Evolutionary conservation across 805 yeast genomes (phyloP).

Genomic region (Nakazawaea laoshanensis): DNA sequence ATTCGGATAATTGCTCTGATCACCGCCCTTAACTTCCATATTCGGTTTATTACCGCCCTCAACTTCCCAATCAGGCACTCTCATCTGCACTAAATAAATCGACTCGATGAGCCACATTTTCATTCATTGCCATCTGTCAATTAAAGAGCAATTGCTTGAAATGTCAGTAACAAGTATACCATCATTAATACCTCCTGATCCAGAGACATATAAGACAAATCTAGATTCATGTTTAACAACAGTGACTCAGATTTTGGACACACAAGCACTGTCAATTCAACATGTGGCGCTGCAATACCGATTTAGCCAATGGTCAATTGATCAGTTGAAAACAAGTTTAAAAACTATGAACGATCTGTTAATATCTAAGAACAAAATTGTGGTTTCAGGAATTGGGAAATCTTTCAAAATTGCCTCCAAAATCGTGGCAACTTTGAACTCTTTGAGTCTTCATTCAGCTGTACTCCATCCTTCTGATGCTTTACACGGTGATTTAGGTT

Average conservation of each 20-base stretch:
- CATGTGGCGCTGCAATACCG: conserved; percentile 37
- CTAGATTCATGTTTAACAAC: conserved; percentile 11
- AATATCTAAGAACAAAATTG: conserved; percentile 54
- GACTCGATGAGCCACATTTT: neutral
- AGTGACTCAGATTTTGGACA: conserved; percentile 30
- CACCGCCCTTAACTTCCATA: no score
- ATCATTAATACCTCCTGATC: conserved; percentile 8
- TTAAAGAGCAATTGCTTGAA: neutral
- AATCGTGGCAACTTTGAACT: conserved; percentile 74
- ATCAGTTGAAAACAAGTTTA: conserved; percentile 34
- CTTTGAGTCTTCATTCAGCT: conserved; percentile 63
- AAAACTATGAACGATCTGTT: conserved; percentile 33
- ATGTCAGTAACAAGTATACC: conserved; percentile 10
- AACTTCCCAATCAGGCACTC: no score
- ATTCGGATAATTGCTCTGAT: no score
- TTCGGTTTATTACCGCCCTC: no score
- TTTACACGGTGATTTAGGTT: conserved; percentile 83
- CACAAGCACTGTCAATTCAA: conserved; percentile 39
- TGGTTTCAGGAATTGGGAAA: conserved; percentile 80
- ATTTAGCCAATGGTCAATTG: conserved; percentile 34
- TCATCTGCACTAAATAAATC: no score
- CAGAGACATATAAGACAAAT: conserved; percentile 3
- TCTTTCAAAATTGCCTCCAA: conserved; percentile 73
- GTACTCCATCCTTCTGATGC: conserved; percentile 81
- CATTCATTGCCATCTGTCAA: neutral